Conservation (phyloP, 345 rosid species). For the Psidium guajava region DNA sequence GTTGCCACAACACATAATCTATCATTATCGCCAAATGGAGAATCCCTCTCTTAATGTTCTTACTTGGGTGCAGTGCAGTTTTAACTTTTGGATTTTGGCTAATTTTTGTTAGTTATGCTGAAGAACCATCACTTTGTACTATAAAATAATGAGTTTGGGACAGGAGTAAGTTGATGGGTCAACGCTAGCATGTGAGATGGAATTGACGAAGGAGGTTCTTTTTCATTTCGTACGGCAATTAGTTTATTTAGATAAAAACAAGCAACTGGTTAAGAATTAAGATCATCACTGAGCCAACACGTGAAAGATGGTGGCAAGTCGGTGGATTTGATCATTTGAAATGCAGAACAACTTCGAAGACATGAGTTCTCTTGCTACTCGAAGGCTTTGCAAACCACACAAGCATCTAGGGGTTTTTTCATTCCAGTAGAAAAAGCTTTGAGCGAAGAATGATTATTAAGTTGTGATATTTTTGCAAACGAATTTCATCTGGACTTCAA, state of each 20-base stretch:
- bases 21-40: neutral
- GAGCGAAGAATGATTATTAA: neutral
- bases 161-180: constrained; percentile 3
- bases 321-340: neutral
- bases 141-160: neutral
- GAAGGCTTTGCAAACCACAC: neutral
- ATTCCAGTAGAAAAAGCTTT: neutral
- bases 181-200: constrained; percentile 11
- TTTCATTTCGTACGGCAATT: neutral
- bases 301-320: neutral
- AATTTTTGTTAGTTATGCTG: neutral
- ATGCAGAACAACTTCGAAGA: neutral
- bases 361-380: neutral
- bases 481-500: neutral
- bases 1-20: neutral
- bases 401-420: neutral
- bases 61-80: neutral
- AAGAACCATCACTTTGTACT: neutral
- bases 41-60: neutral
- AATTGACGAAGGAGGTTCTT: neutral
- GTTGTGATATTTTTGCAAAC: neutral
- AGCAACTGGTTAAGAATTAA: neutral
- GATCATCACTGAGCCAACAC: neutral
- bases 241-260: neutral
- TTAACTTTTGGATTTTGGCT: neutral